Conservation (phyloP, 768 basidiomycete species). For the Boletus bicolor region DNA sequence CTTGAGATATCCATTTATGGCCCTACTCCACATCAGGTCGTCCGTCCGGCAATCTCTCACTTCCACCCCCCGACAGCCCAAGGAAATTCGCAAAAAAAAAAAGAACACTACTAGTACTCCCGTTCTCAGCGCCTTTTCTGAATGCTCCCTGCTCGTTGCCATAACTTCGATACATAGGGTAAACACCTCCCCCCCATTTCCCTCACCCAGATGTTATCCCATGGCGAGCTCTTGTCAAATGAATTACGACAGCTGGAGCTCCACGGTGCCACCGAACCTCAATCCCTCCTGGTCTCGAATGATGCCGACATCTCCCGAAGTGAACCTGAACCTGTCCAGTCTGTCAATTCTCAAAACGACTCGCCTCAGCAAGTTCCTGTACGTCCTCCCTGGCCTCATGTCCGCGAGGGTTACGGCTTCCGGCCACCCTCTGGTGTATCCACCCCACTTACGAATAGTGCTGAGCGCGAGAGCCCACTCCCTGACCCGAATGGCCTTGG, state of each 20-base stretch:
- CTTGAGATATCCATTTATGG: constrained; percentile 27
- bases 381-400: constrained; percentile 33
- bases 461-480: constrained; percentile 33
- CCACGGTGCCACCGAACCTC: constrained; percentile 13
- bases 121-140: not conserved
- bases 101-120: too few species aligned
- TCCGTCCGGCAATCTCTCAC: not conserved
- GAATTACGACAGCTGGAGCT: constrained; percentile 47
- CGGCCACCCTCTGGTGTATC: constrained; percentile 63
- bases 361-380: constrained; percentile 14
- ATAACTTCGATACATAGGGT: not conserved
- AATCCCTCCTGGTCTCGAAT: not conserved
- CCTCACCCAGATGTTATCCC: constrained; percentile 26
- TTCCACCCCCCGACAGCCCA: not conserved
- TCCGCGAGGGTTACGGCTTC: constrained; percentile 81
- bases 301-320: constrained; percentile 10
- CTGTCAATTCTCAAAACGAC: constrained; percentile 6
- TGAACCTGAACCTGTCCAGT: constrained; percentile 2
- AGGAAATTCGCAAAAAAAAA: not conserved
- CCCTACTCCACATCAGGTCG: constrained; percentile 15
- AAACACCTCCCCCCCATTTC: not conserved
- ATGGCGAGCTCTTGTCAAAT: constrained; percentile 42
- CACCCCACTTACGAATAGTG: constrained; percentile 48
- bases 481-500: constrained; percentile 74
- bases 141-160: not conserved